phyloP scores from a whole-genome alignment of 2,329 filamentous ascomycete genomes.

The Trichoderma atroviride region DNA sequence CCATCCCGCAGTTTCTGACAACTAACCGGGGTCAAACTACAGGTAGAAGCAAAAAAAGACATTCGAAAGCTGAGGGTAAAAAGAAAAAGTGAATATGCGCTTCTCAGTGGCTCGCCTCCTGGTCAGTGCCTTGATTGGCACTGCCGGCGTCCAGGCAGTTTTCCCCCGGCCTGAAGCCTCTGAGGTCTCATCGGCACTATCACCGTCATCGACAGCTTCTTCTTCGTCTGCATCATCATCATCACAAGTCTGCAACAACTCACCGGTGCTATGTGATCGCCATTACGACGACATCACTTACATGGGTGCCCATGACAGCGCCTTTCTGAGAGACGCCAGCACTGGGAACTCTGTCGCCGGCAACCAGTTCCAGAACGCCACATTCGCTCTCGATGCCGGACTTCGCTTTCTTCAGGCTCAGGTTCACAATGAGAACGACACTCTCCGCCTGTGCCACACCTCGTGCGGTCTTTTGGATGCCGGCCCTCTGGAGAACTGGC shows the following conservation, averaged over 20 bases:
- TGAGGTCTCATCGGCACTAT: constrained; percentile 18
- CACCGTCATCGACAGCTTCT: constrained; percentile 18
- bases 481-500: constrained; percentile 66
- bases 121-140: constrained; percentile 29
- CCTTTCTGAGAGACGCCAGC: constrained; percentile 68
- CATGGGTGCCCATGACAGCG: constrained; percentile 74
- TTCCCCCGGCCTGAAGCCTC: constrained; percentile 32
- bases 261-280: constrained; percentile 69
- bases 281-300: constrained; percentile 77
- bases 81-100: constrained; percentile 29
- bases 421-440: constrained; percentile 63
- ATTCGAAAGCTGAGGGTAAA: background rate
- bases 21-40: background rate
- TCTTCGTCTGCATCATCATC: constrained; percentile 27
- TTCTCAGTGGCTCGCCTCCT: constrained; percentile 32
- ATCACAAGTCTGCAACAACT: constrained; percentile 74
- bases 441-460: constrained; percentile 71
- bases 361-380: constrained; percentile 76
- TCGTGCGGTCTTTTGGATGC: constrained; percentile 69
- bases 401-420: constrained; percentile 72
- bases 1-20: background rate
- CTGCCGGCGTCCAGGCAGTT: constrained; percentile 32
- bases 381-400: constrained; percentile 69
- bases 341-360: constrained; percentile 66
- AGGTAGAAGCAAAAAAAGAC: background rate